Conservation (phyloP, 108 stramenopile species). For the Skeletonema menzelii region DNA sequence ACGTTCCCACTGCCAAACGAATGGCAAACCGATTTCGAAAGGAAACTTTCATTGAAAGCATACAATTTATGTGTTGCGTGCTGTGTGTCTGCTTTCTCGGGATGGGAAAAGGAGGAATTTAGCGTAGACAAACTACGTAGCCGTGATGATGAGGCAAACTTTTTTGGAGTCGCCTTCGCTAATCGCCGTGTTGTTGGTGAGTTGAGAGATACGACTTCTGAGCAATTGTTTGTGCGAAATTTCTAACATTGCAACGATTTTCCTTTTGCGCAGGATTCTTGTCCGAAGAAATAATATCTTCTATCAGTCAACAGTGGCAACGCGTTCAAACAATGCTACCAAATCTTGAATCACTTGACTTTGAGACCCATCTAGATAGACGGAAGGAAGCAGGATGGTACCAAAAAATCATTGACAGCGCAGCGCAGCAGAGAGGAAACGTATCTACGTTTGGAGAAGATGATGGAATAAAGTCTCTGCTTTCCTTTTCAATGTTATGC, state of each 20-base stretch:
- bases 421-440: slow-evolving; percentile 29
- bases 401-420: slow-evolving; percentile 29
- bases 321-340: slow-evolving; percentile 42
- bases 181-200: slow-evolving; percentile 52
- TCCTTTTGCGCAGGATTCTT: slow-evolving; percentile 25
- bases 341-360: slow-evolving; percentile 44
- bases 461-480: slow-evolving; percentile 50
- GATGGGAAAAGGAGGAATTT: slow-evolving; percentile 80
- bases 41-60: slow-evolving; percentile 48
- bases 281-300: slow-evolving; percentile 18
- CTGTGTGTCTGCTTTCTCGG: slow-evolving; percentile 79
- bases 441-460: slow-evolving; percentile 68
- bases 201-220: neutral
- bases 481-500: slow-evolving; percentile 60
- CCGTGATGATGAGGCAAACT: slow-evolving; percentile 35
- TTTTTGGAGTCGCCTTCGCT: slow-evolving; percentile 65
- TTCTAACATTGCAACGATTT: neutral
- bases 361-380: slow-evolving; percentile 29
- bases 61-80: slow-evolving; percentile 76
- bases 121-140: slow-evolving; percentile 52
- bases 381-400: slow-evolving; percentile 58
- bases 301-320: slow-evolving; percentile 61
- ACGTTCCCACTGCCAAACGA: slow-evolving; percentile 45
- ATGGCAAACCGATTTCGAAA: slow-evolving; percentile 50
- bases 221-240: neutral